Conservation (phyloP, 257 asterid species). For the Paulownia fortunei region DNA sequence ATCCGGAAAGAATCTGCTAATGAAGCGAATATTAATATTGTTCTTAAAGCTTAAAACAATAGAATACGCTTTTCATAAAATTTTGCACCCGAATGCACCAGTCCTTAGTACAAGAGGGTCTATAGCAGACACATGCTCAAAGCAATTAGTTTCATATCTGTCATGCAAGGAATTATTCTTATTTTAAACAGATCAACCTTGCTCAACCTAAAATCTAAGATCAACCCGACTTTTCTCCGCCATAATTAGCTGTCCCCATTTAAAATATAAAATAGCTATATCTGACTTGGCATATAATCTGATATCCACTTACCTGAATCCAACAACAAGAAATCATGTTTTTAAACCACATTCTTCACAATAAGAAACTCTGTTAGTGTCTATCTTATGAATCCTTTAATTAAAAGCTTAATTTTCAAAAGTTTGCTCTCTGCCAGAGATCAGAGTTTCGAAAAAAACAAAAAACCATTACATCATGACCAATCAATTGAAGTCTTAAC, state of each 20-base stretch:
- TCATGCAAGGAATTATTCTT: not conserved
- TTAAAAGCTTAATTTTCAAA: not conserved
- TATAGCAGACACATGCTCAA: no score
- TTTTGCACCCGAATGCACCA: not conserved
- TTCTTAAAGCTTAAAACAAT: not conserved
- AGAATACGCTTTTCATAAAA: not conserved
- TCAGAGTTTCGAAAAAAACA: not conserved
- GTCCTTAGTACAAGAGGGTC: not conserved
- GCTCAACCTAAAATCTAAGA: not conserved
- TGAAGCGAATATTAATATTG: not conserved
- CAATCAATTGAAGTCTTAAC: not conserved
- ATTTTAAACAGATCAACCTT: not conserved
- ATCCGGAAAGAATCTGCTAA: conserved; percentile 72
- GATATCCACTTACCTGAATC: not conserved
- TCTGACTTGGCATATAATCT: no score
- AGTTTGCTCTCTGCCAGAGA: not conserved
- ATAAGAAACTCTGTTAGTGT: not conserved
- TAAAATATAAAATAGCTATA: not conserved
- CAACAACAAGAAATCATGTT: not conserved
- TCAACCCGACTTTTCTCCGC: not conserved
- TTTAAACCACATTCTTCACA: not conserved
- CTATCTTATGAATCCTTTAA: not conserved
- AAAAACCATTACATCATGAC: not conserved
- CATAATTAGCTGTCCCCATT: not conserved
- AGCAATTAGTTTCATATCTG: conserved; percentile 4